Base-by-base conservation (phyloP, 2,329 filamentous ascomycete species). In the Pseudonectria buxi region DNA sequence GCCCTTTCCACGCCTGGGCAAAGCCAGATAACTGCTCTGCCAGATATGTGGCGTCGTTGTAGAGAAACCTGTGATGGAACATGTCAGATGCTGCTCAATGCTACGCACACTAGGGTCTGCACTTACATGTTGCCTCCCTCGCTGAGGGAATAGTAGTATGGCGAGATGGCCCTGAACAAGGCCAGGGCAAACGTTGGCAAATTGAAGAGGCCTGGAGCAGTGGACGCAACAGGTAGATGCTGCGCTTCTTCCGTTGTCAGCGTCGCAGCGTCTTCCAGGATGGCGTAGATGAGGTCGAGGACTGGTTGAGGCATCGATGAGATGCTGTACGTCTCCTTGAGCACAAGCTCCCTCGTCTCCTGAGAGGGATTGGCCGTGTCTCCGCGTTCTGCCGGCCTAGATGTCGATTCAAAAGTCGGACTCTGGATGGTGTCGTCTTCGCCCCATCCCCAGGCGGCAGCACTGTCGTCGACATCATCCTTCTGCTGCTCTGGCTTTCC, bases 361-460 rank as follows among this genome's bases (percentile, higher is more conserved):
- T 43, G 35, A 22, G 59, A 49, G 6, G 50, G 28, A 24, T 51
- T 45, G 16, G 43, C 24, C 27, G 50, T 6, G 33, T 46, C 36
- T 27, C 29, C 12, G 41, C 43, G 14, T 10, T 33, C 14, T 27
- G 37, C 25, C 7, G 47, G 38, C 7, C 38, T 26, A 10, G 41
- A 35, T 13, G 52, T 44, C 24, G 54, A 44, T 11, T 50, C 54
- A 24, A 51, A 43, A 28, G 48, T 28, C 12, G 18, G 18, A 9
- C 18, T 22, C 18, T 22, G 18, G 18, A 22, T 22, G 18, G 45
- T 29, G 12, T 83, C 83, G 18, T 90, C 71, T 18, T 77, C 85
- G n/a, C 77, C 85, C 85, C 86, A 94, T 24, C 85, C 86, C 83
- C 86, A 92, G 22, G 86, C 86, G 41, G 86, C 85, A 11, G 67